Percentiles rank a stretch among this genome's conserved stretches.
phyloP scores from a whole-genome alignment of 2,329 filamentous ascomycete genomes.

The Madurella fahalii region DNA sequence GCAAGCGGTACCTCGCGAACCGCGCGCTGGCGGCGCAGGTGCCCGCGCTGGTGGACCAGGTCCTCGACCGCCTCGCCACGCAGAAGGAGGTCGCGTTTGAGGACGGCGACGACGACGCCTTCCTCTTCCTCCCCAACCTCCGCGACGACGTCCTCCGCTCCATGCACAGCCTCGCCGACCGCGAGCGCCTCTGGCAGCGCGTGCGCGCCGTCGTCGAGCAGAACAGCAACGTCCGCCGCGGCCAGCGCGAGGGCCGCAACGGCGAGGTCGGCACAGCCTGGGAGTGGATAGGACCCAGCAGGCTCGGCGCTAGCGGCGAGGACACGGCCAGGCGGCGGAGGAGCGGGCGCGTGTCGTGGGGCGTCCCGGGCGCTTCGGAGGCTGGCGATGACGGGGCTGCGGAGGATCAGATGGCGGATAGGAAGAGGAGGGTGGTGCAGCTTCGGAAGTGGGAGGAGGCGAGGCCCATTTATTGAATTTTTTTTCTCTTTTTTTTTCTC shows the following conservation, averaged over 20 bases:
- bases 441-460: conserved; percentile 40
- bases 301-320: conserved; percentile 35
- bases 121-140: conserved; percentile 82
- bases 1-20: conserved; percentile 58
- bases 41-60: conserved; percentile 79
- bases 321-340: conserved; percentile 43
- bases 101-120: conserved; percentile 69
- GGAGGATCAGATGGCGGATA: conserved; percentile 23
- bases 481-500: too few species aligned
- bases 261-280: conserved; percentile 64
- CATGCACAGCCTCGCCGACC: conserved; percentile 70
- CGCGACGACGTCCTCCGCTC: conserved; percentile 84
- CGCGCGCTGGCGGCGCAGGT: conserved; percentile 66
- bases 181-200: conserved; percentile 78
- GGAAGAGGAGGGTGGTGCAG: conserved; percentile 26
- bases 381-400: too few species aligned
- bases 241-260: conserved; percentile 63
- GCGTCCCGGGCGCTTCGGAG: conserved; percentile 5
- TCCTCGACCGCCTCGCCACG: conserved; percentile 73
- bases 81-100: conserved; percentile 78
- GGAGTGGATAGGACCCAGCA: conserved; percentile 64
- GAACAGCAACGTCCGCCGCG: conserved; percentile 84
- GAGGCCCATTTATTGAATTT: conserved; percentile 25
- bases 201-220: conserved; percentile 84
- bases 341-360: conserved; percentile 50